phyloP scores from a whole-genome alignment of 2,329 filamentous ascomycete species.

The Gnomoniopsis smithogilvyi region DNA sequence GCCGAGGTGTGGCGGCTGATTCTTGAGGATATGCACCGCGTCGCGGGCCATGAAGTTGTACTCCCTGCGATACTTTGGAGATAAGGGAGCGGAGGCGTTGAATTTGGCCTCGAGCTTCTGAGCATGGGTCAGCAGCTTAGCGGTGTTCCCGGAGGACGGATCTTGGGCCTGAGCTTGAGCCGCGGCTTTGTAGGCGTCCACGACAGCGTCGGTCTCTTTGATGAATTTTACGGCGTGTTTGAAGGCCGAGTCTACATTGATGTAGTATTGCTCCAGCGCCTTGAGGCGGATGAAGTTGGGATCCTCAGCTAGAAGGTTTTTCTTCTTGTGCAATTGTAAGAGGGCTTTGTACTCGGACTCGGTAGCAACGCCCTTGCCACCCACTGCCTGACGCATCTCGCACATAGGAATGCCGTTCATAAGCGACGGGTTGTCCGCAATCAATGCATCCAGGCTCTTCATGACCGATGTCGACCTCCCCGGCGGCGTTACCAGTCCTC shows the following conservation, averaged over 20 bases:
- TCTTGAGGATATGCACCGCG: constrained; percentile 47
- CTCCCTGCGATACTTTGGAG: constrained; percentile 34
- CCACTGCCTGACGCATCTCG: constrained; percentile 19
- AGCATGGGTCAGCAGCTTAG: constrained; percentile 10
- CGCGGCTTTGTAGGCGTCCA: constrained; percentile 19
- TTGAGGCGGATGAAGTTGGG: constrained; percentile 7
- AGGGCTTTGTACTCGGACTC: constrained; percentile 43
- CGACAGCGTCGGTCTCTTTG: constrained; percentile 27
- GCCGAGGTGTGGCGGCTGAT: constrained; percentile 42
- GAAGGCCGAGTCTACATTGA: constrained; percentile 1
- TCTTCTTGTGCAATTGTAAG: constrained; percentile 29
- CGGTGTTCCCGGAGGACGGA: not conserved
- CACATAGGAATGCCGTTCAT: constrained; percentile 20
- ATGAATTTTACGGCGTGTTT: constrained; percentile 28
- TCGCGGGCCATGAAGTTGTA: constrained; percentile 36
- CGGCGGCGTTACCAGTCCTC: constrained; percentile 39
- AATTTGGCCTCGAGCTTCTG: constrained; percentile 15
- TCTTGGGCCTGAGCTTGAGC: not conserved
- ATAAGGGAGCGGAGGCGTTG: constrained; percentile 29
- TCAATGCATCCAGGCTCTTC: constrained; percentile 21
- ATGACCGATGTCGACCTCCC: constrained; percentile 38
- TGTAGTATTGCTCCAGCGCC: constrained; percentile 16
- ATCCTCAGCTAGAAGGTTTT: constrained; percentile 4
- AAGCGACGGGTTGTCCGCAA: constrained; percentile 15
- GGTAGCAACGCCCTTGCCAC: constrained; percentile 21